Base-by-base conservation (phyloP, 106 monocot genomes). In the Platanthera guangdongensis region DNA sequence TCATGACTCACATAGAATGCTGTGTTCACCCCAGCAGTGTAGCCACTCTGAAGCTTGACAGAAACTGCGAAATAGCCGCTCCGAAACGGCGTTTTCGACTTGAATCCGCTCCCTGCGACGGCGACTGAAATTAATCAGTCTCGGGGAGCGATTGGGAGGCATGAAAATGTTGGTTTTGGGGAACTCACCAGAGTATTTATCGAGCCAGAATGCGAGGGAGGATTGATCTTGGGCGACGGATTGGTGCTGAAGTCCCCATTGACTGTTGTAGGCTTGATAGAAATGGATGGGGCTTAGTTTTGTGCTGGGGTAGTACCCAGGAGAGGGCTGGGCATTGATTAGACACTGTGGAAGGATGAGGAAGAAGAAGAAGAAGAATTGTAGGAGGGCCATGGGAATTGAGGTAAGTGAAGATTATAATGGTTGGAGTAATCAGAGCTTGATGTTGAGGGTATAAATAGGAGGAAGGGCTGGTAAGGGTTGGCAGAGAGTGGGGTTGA, bases 21-120 rank as follows among this genome's bases (percentile, higher is more conserved):
- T 51, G 88, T 82, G 67, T 84, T 88, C 45, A 83, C 82, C 65
- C 88, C 88, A 25, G 88, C 88, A 72, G 88, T 88, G 82, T 88
- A 88, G 8, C 88, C 88, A 7, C 46, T 7, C 18, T 88, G 88
- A 10, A 88, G 80, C 47, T 85, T 88, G 54, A 88, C 78, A 8
- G 88, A 88, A 11, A 76, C 82, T 5, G 79, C 82, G 49, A 88
- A 88, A 75, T 88, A 88, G 8, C 88, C 85, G n/a, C 76, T 85
- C 10, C 80, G 46, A 71, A 39, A 88, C 0, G 88, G 75, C 1
- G 39, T 28, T 8, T 15, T 85, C 12, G 88, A 88, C 51, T 85
- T 88, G 82, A 88, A 88, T 15, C 88, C 88, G 28, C 88, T 88
- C n/a, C 85, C 85, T 76, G 11, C 8, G 7, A 14, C 11, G 7